Base-by-base conservation (phyloP, 2,329 filamentous ascomycete species). In the Cladosporium sp. region DNA sequence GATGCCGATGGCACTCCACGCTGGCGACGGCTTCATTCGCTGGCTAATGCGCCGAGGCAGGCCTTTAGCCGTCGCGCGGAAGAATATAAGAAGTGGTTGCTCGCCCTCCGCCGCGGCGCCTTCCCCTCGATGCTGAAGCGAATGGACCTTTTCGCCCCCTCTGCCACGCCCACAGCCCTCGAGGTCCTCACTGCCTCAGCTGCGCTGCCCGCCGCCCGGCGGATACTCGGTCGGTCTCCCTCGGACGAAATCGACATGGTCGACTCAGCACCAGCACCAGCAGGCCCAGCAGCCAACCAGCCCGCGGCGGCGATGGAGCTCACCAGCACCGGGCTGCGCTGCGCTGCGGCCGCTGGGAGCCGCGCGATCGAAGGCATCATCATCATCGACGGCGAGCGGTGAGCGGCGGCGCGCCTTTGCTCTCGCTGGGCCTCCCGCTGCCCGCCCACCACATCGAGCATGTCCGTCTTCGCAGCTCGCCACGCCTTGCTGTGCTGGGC, bases 11-110 rank as follows among this genome's bases (percentile, higher is more conserved):
- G 28, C 41, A 18, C 48, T 50, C 48, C 48, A 50, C 42, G 9
- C 10, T 35, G 22, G 22, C 22, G 22, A 28, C 22, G 22, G 22
- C 22, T 28, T 28, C 22, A 28, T 28, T 28, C 22, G 22, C 22
- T 28, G 22, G 22, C 22, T 28, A 28, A 28, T 28, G 22, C 22
- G 22, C 22, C 22, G 22, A 28, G 40, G 31, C 40, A 43, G 48
- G 48, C 48, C 31, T 50, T 50, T 50, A 50, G 40, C 48, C 48
- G 48, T 50, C 48, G 14, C 33, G 43, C 40, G 38, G 34, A 22
- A 18, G 48, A 50, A 40, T 50, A 50, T 50, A 50, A 50, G 40
- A 28, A 28, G 22, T 28, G 5, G 22, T 28, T 50, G n/a, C 35
- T 14, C 8, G n/a, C 35, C 11, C 35, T 9, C n/a, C 35, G n/a